Conservation (phyloP, 2,329 filamentous ascomycete genomes). For the Endothia cerciana region DNA sequence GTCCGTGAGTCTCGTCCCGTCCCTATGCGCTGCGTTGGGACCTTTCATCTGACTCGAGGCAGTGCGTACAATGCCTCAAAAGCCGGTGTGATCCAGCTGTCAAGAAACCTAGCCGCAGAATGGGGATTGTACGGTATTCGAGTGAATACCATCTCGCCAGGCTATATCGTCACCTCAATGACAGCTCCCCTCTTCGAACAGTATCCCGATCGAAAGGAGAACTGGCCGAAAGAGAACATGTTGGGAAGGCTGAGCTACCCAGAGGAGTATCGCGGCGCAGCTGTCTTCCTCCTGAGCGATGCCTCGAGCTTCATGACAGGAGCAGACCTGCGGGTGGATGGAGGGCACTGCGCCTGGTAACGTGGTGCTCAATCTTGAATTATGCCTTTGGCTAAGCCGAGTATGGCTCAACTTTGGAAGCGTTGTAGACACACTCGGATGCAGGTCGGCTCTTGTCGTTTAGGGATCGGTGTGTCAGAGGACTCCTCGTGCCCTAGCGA, state of each 20-base stretch:
- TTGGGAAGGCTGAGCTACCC: conserved; percentile 69
- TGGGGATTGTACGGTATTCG: conserved; percentile 76
- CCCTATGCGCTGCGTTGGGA: neutral
- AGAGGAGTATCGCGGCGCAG: conserved; percentile 72
- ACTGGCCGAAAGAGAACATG: conserved; percentile 89
- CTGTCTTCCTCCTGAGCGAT: conserved; percentile 68
- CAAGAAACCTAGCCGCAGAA: conserved; percentile 70
- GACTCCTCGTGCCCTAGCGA: too few species aligned
- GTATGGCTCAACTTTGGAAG: neutral
- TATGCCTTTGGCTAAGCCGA: neutral
- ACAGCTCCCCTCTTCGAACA: conserved; percentile 77
- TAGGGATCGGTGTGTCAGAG: too few species aligned
- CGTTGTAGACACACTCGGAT: neutral
- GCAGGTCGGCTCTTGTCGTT: neutral
- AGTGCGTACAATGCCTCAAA: conserved; percentile 79
- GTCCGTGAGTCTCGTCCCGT: conserved; percentile 53
- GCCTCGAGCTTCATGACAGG: conserved; percentile 74
- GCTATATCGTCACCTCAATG: conserved; percentile 84
- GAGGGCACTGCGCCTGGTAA: conserved; percentile 68
- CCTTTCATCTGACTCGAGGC: neutral
- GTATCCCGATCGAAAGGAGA: conserved; percentile 67
- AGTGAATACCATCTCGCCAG: conserved; percentile 80
- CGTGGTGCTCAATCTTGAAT: neutral
- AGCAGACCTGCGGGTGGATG: conserved; percentile 70
- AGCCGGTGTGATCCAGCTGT: conserved; percentile 73